Evolutionary conservation across 2,329 filamentous ascomycete genomes (phyloP), one percentile per base, ranked within the genome.

Genomic region (Penicillium sp.): DNA sequence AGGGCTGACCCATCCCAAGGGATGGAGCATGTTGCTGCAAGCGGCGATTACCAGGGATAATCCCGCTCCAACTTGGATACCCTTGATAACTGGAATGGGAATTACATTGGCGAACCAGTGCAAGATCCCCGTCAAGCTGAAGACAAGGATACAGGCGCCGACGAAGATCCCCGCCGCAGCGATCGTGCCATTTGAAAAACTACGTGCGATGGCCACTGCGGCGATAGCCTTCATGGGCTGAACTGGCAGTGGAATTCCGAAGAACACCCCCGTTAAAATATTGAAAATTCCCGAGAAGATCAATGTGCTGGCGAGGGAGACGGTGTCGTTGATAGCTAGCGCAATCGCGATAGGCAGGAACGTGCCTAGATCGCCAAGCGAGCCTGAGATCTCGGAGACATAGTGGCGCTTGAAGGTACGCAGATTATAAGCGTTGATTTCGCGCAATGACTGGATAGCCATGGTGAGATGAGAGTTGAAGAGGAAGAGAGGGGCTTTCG

Each of bases 161-260:
- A 96, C 91, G 55, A 90, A 88, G 36, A 93, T 83, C 1, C 93
- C 93, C 1, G 91, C 91, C 0, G 89, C 88, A n/a, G 90, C 84
- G 40, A 89, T 92, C 60, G 91, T 83, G 45, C 84, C 83, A 17
- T 86, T 80, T 1, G 84, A 84, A 60, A 90, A 86, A 30, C 78
- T 78, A 11, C 84, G 81, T 7, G 87, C 81, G 55, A 97, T 90
- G n/a, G 91, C 90, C 0, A 95, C 89, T 0, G 92, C 90, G 6
- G 92, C 92, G 58, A 97, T 95, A 36, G 93, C 92, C 81, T 88
- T 88, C 86, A 88, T 88, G 0, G 92, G 92, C 76, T 97, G 92
- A 0, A 97, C 91, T 0, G 92, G 92, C 4, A 97, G 76, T 2
- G 93, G 93, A 38, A 97, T 88, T 7, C 93, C 93, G 67, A 97